Evolutionary conservation across 257 asterid genomes (phyloP), one percentile per base, ranked within the genome.

Genomic region (Craterostigma plantagineum): DNA sequence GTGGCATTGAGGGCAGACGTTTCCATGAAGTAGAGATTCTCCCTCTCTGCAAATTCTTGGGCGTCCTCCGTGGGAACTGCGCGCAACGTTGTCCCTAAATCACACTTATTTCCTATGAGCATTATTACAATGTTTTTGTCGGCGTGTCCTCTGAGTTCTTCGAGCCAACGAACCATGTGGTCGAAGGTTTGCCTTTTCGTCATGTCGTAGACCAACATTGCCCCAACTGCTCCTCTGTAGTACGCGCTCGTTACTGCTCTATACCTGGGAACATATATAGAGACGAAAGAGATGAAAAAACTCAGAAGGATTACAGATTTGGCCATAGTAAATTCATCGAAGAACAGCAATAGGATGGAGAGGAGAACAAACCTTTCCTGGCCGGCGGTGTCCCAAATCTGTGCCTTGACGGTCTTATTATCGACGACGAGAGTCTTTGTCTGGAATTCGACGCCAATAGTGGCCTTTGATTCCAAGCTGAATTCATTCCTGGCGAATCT

Each of bases 321-420:
- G 30, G 6, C 6, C 6, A 23, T 23, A 23, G 30, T 23, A 23
- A 23, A 2, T 23, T 23, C 2, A 23, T 23, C 4, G 6, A 23
- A 23, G 30, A 23, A 23, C 2, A 23, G 30, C 30, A 2, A n/a
- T 23, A 23, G 30, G 30, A 2, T 2, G 30, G 6, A 23, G 30
- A 6, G 30, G 34, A 3, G 18, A 33, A 2, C 33, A 14, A 36
- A 52, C 95, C 95, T 75, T 56, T 83, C 95, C 62, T 83, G 92
- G 27, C 95, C 95, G n/a, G 95, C 95, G 51, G 95, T 82, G 50
- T 82, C 95, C 92, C 95, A 82, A 66, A 82, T 83, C 65, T 83
- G 95, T 8, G 95, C 91, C 83, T 83, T 83, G 13, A 79, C 87
- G 18, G 91, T 76, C 41, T 76, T 83, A 1, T 65, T 58, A 67